phyloP scores from a whole-genome alignment of 768 basidiomycete genomes.

The Pseudohyphozyma bogoriensis region DNA sequence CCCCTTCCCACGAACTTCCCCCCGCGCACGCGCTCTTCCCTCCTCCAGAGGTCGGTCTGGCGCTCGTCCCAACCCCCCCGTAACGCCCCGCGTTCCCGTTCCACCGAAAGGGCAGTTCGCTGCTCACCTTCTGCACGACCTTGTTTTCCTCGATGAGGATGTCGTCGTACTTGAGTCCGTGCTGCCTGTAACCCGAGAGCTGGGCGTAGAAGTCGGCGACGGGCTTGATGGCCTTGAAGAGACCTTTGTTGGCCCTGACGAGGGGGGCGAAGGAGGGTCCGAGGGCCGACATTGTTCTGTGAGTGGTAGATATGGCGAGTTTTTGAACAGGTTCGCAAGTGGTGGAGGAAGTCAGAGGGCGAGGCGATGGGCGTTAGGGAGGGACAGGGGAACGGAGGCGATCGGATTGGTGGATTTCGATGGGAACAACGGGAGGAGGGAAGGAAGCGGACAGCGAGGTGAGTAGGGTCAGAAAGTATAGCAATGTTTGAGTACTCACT shows the following conservation, averaged over 20 bases:
- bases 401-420: no score
- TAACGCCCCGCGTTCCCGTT: neutral
- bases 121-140: constrained; percentile 63
- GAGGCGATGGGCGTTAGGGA: no score
- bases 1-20: neutral
- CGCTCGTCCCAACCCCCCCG: neutral
- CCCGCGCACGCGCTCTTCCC: neutral
- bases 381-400: no score
- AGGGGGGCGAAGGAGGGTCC: constrained; percentile 66
- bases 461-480: no score
- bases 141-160: constrained; percentile 73
- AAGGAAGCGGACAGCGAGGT: no score
- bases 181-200: constrained; percentile 67
- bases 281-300: constrained; percentile 37
- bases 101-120: no score
- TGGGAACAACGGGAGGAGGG: no score
- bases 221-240: constrained; percentile 62
- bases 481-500: no score
- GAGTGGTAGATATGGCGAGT: no score
- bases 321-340: no score
- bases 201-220: constrained; percentile 73
- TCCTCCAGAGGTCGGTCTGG: neutral
- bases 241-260: constrained; percentile 57
- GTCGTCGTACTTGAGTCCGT: constrained; percentile 81
- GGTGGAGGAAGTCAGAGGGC: no score